Evolutionary conservation across 2,329 filamentous ascomycete species (phyloP).

Genomic region (Monosporascus cannonballus): DNA sequence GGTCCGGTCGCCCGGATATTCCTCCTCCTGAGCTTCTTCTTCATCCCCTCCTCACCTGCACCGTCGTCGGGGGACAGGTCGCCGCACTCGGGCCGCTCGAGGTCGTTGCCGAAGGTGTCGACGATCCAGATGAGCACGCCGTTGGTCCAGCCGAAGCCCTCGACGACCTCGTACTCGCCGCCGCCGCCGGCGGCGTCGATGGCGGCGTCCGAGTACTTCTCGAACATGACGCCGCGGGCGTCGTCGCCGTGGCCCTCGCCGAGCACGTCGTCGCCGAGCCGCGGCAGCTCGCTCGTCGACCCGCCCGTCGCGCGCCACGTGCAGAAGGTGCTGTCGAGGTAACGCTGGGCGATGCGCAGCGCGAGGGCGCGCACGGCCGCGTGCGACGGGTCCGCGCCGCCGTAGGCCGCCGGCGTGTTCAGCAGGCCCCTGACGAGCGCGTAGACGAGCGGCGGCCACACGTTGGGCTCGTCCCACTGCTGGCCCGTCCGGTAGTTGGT

Average conservation of each 20-base stretch:
- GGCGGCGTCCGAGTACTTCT: slow-evolving; percentile 59
- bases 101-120: slow-evolving; percentile 52
- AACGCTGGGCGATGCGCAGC: slow-evolving; percentile 55
- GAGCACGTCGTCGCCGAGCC: slow-evolving; percentile 36
- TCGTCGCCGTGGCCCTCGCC: slow-evolving; percentile 29
- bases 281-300: slow-evolving; percentile 45
- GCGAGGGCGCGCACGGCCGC: slow-evolving; percentile 48
- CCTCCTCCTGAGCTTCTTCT: slow-evolving; percentile 14
- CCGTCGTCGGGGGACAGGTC: slow-evolving; percentile 38
- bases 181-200: slow-evolving; percentile 57
- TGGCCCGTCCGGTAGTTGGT: slow-evolving; percentile 56
- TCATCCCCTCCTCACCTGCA: not conserved
- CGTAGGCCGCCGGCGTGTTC: slow-evolving; percentile 52
- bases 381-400: slow-evolving; percentile 47
- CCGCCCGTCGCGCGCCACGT: slow-evolving; percentile 65
- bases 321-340: slow-evolving; percentile 62
- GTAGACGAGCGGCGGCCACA: slow-evolving; percentile 64
- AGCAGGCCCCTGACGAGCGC: slow-evolving; percentile 56
- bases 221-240: slow-evolving; percentile 59
- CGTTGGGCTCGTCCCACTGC: slow-evolving; percentile 67
- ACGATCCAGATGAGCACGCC: slow-evolving; percentile 62
- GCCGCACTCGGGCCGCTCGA: slow-evolving; percentile 51
- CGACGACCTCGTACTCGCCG: slow-evolving; percentile 63
- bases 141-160: slow-evolving; percentile 67
- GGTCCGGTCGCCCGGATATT: not conserved